Conservation (phyloP, 345 rosid genomes). For the Brassica carinata region DNA sequence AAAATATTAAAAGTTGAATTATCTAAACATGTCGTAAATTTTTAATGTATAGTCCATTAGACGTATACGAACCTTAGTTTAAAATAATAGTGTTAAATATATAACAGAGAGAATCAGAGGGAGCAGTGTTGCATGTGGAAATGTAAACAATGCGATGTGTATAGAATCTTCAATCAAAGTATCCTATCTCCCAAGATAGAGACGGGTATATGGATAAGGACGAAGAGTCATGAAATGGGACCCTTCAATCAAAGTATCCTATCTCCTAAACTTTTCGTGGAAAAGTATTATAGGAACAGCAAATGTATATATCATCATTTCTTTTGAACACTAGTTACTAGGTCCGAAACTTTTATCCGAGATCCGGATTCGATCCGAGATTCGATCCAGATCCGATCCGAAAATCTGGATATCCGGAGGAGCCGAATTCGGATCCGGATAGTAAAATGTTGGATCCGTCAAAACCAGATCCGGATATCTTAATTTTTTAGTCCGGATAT, state of each 20-base stretch:
- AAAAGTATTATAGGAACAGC: slow-evolving; percentile 16
- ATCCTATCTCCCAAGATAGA: neutral
- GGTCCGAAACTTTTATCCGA: no score
- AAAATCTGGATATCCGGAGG: no score
- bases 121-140: neutral
- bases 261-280: neutral
- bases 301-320: no score
- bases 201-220: slow-evolving; percentile 22
- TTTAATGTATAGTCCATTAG: neutral
- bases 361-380: no score
- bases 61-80: neutral
- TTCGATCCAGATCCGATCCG: no score
- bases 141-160: neutral
- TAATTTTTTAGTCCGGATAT: no score
- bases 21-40: neutral
- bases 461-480: no score
- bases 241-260: slow-evolving; percentile 3
- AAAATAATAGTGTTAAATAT: neutral
- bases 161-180: neutral
- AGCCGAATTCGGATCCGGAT: no score
- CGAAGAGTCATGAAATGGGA: slow-evolving; percentile 22
- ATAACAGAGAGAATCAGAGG: neutral
- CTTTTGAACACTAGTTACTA: neutral
- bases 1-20: neutral
- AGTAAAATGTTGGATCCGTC: no score